Evolutionary conservation across 73 alveolate species (phyloP).

Genomic region (Effrenium voratum): DNA sequence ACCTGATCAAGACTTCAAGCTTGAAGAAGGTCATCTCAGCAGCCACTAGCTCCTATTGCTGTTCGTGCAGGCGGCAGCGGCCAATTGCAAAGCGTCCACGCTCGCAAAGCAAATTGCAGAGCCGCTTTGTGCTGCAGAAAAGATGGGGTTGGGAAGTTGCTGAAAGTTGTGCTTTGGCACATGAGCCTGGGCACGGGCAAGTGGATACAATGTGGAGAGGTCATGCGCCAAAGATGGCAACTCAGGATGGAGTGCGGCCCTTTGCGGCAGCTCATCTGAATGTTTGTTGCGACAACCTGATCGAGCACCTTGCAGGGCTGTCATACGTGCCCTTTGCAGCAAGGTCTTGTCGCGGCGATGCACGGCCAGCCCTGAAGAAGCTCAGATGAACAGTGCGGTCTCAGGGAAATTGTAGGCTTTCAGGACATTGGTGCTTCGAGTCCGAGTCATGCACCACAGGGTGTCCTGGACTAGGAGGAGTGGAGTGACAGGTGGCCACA

Average conservation of each 20-base stretch:
- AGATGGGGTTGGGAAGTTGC: neutral
- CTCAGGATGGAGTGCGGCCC: constrained; percentile 74
- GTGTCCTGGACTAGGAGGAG: too few species aligned
- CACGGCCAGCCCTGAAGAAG: constrained; percentile 40
- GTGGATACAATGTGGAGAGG: neutral
- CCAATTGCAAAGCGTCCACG: neutral
- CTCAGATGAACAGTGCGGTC: neutral
- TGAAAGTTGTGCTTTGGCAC: neutral
- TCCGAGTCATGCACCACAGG: too few species aligned
- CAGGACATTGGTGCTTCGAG: too few species aligned
- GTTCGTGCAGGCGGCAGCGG: constrained; percentile 44
- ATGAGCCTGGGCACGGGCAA: neutral
- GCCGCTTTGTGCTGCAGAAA: neutral
- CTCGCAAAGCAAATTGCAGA: constrained; percentile 81
- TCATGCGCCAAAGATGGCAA: neutral
- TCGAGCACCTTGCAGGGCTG: neutral
- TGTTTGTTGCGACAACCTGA: neutral
- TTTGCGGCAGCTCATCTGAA: constrained; percentile 21
- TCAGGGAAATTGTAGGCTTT: too few species aligned
- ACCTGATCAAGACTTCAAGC: too few species aligned
- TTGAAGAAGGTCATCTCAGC: too few species aligned
- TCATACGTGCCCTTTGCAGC: neutral
- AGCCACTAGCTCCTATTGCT: too few species aligned
- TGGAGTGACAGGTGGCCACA: too few species aligned
- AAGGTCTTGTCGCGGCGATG: constrained; percentile 62